Conservation (phyloP, 345 rosid species). For the Limnanthes douglasii region DNA sequence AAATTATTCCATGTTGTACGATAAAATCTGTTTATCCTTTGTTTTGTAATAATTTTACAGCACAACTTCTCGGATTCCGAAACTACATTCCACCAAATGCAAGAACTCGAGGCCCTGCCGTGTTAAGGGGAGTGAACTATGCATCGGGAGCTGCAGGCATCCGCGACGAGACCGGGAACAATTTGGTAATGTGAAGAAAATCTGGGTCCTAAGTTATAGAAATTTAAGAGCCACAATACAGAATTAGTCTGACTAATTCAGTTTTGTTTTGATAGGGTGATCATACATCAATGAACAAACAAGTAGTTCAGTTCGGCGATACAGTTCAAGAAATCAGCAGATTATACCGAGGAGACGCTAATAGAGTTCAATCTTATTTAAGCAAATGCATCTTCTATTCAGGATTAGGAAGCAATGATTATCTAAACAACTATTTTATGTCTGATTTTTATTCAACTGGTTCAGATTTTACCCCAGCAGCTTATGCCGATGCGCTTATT, state of each 20-base stretch:
- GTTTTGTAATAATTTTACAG: constrained; percentile 16
- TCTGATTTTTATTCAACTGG: constrained; percentile 52
- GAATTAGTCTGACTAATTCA: background rate
- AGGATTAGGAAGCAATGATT: constrained; percentile 87
- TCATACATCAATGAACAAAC: constrained; percentile 69
- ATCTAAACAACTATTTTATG: constrained; percentile 87
- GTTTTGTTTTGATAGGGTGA: constrained; percentile 29
- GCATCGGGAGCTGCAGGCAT: constrained; percentile 96
- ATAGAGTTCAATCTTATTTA: constrained; percentile 31
- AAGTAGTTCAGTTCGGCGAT: constrained; percentile 24
- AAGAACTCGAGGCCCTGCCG: constrained; percentile 34
- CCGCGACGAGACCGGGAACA: constrained; percentile 75
- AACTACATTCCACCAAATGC: constrained; percentile 46
- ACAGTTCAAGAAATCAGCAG: constrained; percentile 41
- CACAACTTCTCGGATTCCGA: constrained; percentile 56
- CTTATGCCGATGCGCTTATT: constrained; percentile 55
- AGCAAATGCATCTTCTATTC: constrained; percentile 57
- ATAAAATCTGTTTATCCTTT: background rate
- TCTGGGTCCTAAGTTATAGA: background rate
- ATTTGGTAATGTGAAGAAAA: constrained; percentile 30
- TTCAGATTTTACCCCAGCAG: constrained; percentile 29
- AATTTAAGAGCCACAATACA: background rate
- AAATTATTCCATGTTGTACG: background rate
- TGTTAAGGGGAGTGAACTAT: constrained; percentile 52
- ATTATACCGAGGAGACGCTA: constrained; percentile 47